These are phyloP conservation scores for Colletotrichum tabaci DNA, from an alignment of 2,329 filamentous ascomycete genomes.

Conservation along the genomic window DNA sequence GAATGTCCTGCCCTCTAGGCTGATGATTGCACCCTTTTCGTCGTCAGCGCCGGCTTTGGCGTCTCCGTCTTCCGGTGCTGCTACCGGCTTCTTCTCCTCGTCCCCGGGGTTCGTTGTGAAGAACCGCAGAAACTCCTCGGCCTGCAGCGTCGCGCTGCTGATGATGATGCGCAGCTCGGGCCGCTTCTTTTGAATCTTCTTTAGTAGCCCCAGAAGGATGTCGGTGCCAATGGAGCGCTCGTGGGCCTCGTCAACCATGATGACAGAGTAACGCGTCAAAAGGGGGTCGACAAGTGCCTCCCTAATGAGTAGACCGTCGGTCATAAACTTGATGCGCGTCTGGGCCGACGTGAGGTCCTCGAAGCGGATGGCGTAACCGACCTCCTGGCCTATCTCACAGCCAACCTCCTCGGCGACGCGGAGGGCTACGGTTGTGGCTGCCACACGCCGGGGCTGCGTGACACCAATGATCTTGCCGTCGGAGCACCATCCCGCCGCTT, in stretches of 20 bases:
- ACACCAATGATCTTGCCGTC: constrained; percentile 88
- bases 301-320: constrained; percentile 90
- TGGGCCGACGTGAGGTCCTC: constrained; percentile 90
- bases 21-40: constrained; percentile 73
- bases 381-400: constrained; percentile 89
- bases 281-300: constrained; percentile 95
- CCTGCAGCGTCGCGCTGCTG: constrained; percentile 94
- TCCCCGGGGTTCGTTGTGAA: constrained; percentile 65
- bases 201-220: constrained; percentile 88
- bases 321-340: constrained; percentile 95
- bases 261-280: constrained; percentile 90
- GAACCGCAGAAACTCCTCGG: constrained; percentile 86
- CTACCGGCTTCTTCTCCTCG: constrained; percentile 43
- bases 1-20: constrained; percentile 88
- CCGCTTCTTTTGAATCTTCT: constrained; percentile 87
- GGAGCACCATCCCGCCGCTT: constrained; percentile 89
- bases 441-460: constrained; percentile 93
- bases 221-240: constrained; percentile 95
- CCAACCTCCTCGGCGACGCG: constrained; percentile 92
- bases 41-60: constrained; percentile 44
- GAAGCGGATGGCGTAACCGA: constrained; percentile 93
- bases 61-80: constrained; percentile 38
- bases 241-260: constrained; percentile 98
- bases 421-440: constrained; percentile 89
- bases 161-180: constrained; percentile 89